phyloP scores from a whole-genome alignment of 495 filamentous ascomycete genomes.

The Penicillium simplicissimum region DNA sequence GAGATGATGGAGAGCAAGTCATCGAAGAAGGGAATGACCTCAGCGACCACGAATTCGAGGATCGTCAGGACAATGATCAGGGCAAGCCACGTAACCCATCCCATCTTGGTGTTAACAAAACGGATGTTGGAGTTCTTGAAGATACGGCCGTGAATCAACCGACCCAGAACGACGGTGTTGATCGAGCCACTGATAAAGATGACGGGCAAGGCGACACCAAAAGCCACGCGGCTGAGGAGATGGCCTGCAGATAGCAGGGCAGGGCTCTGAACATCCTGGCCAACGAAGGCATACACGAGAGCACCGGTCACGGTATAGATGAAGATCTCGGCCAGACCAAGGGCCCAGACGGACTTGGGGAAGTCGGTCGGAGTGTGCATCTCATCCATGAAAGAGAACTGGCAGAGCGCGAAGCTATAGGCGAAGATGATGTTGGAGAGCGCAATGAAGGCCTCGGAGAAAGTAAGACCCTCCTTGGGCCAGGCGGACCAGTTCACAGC shows the following conservation, averaged over 20 bases:
- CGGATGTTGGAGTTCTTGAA: constrained; percentile 50
- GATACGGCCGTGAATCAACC: constrained; percentile 59
- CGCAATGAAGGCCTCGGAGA: constrained; percentile 49
- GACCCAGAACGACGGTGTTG: constrained; percentile 56
- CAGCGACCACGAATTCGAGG: constrained; percentile 62
- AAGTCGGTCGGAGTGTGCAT: constrained; percentile 65
- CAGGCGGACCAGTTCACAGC: constrained; percentile 36
- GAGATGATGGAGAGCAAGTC: constrained; percentile 57
- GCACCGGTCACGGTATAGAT: constrained; percentile 66
- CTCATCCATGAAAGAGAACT: constrained; percentile 41
- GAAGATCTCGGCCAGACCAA: constrained; percentile 58
- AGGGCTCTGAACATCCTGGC: constrained; percentile 59
- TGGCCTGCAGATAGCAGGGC: constrained; percentile 61
- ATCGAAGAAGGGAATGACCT: constrained; percentile 66
- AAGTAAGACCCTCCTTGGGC: constrained; percentile 30
- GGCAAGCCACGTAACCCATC: constrained; percentile 55
- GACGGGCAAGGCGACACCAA: constrained; percentile 68
- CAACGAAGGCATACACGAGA: constrained; percentile 66
- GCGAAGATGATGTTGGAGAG: constrained; percentile 70
- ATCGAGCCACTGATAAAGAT: constrained; percentile 65
- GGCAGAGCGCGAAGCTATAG: constrained; percentile 59
- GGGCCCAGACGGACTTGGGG: constrained; percentile 57
- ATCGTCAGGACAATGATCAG: constrained; percentile 54
- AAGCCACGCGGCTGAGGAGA: constrained; percentile 63
- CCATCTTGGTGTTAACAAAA: constrained; percentile 55